Base-by-base conservation (phyloP, 164 flowering plant species). In the Berberis thunbergii region DNA sequence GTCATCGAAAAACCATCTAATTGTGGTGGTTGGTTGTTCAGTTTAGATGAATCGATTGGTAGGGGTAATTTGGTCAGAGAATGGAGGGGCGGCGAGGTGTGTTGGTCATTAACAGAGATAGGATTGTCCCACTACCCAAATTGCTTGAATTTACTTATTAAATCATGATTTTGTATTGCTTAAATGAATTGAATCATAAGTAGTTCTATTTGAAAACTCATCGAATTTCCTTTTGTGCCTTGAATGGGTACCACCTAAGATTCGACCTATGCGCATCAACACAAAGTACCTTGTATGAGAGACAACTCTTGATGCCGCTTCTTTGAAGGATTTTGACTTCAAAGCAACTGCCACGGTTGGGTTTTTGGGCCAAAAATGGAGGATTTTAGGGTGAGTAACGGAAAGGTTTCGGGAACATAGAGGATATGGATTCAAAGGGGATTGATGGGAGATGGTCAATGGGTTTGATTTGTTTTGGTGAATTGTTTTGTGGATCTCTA, bases 261-360 rank as follows among this genome's bases (percentile, higher is more conserved):
- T 41, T 26, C 84, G 77, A 63, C 80, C 88, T 42, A 69, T 75
- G 58, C 83, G 87, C 72, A 82, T 82, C 43, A 72, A 64, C 0
- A 84, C 60, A 4, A 78, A 86, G 78, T 72, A 69, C 58, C 84
- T 78, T 70, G 80, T 81, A 26, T 84, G 86, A 41, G 77, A 67
- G 8, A 73, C 63, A 2, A 82, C 72, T 7, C 72, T 57, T 6
- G 77, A 71, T 10, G 83, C 78, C 10, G 78, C 61, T 42, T 79
- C 81, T 57, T 65, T 80, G 1, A 84, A 59, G 50, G 86, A 75
- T 61, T 78, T 83, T 57, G 82, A 79, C 69, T 87, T 78, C 45
- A 89, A 59, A 54, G 79, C 84, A n/a, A 84, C 86, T 43, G 87
- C 83, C 86, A 81, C 81, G 74, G 75, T 41, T 69, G 59, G 2